Evolutionary conservation across 257 asterid species (phyloP).

Genomic region (Mentha longifolia): DNA sequence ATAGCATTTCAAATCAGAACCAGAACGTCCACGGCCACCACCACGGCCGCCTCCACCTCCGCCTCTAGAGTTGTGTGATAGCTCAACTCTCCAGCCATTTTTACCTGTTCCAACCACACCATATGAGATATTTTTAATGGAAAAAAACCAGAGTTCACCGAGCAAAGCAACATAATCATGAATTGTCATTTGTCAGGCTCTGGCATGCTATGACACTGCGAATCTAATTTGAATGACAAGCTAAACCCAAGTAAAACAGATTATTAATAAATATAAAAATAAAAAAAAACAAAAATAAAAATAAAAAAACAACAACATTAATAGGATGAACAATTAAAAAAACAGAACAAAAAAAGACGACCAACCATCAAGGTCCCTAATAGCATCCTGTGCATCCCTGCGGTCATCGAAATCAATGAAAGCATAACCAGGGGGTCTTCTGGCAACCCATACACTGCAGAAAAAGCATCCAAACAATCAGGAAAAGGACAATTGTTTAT

Average conservation of each 20-base stretch:
- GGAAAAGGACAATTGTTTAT: background rate
- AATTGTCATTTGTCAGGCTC: background rate
- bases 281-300: no score
- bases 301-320: no score
- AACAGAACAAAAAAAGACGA: no score
- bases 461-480: conserved; percentile 14
- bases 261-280: background rate
- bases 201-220: background rate
- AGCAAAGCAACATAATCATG: background rate
- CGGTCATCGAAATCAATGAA: conserved; percentile 89
- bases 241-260: background rate
- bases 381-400: conserved; percentile 95
- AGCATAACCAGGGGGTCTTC: conserved; percentile 96
- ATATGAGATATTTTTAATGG: background rate
- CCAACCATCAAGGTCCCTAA: conserved; percentile 78
- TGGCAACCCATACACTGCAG: conserved; percentile 97
- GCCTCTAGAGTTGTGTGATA: conserved; percentile 86
- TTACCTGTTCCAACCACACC: conserved; percentile 55
- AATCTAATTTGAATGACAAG: background rate
- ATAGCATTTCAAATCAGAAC: conserved; percentile 90
- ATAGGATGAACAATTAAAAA: background rate
- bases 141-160: background rate
- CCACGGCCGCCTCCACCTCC: conserved; percentile 77
- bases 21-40: conserved; percentile 78
- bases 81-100: conserved; percentile 98